Base-by-base conservation (phyloP, 768 basidiomycete genomes). In the Crepidotus variabilis region DNA sequence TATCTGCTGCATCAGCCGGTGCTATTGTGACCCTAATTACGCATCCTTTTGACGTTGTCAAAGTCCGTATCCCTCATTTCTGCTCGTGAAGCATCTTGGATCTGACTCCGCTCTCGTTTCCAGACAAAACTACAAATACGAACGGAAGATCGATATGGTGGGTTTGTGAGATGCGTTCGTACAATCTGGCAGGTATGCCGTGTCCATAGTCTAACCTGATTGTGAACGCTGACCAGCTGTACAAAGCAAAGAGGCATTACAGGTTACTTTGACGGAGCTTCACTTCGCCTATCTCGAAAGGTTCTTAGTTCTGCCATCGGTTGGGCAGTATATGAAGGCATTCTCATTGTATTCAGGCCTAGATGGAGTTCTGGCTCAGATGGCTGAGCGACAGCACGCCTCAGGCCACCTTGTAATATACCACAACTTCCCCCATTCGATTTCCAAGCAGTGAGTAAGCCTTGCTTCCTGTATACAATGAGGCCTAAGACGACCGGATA, bases 61-160 rank as follows among this genome's bases (percentile, higher is more conserved):
- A 98, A 80, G 93, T 91, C 59, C 24, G 59, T 50, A 11, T 33
- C 48, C n/a, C 51, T 49, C 36, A 28, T 20, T 52, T 2, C 13
- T n/a, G 32, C 51, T 22, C 13, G 28, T 28, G 34, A 13, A 16
- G 8, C 6, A 18, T 45, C 47, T 22, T 45, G 32, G 18, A n/a
- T 62, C 60, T 51, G 57, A 16, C 48, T n/a, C 39, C 21, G 35
- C 47, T 34, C 24, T 22, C 47, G 21, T 54, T 35, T 32, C 8
- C 54, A 93, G 92, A 98, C 94, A 0, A 90, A 92, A 65, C 86
- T 98, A 68, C 94, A 98, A 75, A 90, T 98, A 2, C 86, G 90
- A n/a, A 80, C 79, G 1, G 88, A 87, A 61, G 80, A 83, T 22
- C 77, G 80, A 61, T 95, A 96, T 64, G 85, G 84, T 1, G 85